These are phyloP conservation scores for Shiraia sp. DNA, from an alignment of 2,329 filamentous ascomycete species.

Conservation along the genomic window DNA sequence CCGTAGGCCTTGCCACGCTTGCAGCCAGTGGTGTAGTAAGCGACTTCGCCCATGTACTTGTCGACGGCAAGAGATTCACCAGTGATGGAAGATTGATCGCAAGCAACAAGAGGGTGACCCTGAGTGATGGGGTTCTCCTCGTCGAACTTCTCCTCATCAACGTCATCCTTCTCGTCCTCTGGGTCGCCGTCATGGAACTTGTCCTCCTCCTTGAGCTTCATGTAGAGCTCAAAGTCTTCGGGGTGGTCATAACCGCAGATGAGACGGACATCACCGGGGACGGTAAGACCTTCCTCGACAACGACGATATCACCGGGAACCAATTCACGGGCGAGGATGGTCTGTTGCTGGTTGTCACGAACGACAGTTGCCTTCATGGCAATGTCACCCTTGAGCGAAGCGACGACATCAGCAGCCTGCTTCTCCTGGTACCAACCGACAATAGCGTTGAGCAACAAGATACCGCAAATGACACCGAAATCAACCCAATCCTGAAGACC, in stretches of 20 bases:
- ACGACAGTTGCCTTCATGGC: slow-evolving; percentile 72
- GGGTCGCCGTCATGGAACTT: slow-evolving; percentile 61
- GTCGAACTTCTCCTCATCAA: slow-evolving; percentile 63
- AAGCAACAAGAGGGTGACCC: slow-evolving; percentile 69
- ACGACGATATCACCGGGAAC: slow-evolving; percentile 77
- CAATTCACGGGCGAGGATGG: slow-evolving; percentile 73
- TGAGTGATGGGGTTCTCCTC: slow-evolving; percentile 58
- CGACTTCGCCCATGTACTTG: slow-evolving; percentile 75
- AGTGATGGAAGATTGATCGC: slow-evolving; percentile 80
- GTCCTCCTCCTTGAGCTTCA: slow-evolving; percentile 62
- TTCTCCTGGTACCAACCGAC: slow-evolving; percentile 84
- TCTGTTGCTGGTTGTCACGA: slow-evolving; percentile 68
- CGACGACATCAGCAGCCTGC: slow-evolving; percentile 70
- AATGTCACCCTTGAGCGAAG: slow-evolving; percentile 75
- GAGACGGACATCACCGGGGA: slow-evolving; percentile 70
- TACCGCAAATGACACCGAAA: slow-evolving; percentile 76
- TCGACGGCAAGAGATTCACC: slow-evolving; percentile 79
- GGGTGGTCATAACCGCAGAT: slow-evolving; percentile 74
- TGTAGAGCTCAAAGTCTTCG: slow-evolving; percentile 69
- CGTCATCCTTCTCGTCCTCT: slow-evolving; percentile 64
- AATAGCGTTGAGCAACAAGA: slow-evolving; percentile 73
- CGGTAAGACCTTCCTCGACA: slow-evolving; percentile 71
- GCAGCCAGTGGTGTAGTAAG: slow-evolving; percentile 81
- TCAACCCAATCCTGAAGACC: slow-evolving; percentile 76
- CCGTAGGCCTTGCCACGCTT: slow-evolving; percentile 78